Evolutionary conservation across 2,329 filamentous ascomycete species (phyloP), one percentile per base, ranked within the genome.

Genomic region (Allantophomopsis cytisporea): DNA sequence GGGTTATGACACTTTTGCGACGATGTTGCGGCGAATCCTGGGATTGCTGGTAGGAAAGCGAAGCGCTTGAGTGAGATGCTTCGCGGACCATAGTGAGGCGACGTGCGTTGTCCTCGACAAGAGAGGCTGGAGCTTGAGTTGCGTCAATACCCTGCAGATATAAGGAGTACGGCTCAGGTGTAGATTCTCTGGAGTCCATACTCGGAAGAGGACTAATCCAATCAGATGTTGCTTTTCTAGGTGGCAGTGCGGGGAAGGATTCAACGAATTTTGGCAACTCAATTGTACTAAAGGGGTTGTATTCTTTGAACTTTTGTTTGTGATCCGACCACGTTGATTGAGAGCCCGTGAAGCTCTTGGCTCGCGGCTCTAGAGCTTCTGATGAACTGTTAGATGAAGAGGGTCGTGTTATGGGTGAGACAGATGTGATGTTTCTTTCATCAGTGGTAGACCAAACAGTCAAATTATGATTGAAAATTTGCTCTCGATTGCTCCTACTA

Each of bases 131-230:
- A 5, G 41, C 45, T 34, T 35, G 37, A 12, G 32, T 46, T 1
- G 44, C 47, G 41, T 52, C 50, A 2, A 52, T 36, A 6, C 48
- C 48, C 17, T 49, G 31, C 11, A 41, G 39, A 32, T 52, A 50
- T 7, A 53, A 42, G 6, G 46, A 47, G 5, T 31, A 33, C 21
- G 43, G 37, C 8, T 28, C 23, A 8, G 23, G 23, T 10, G 23
- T 28, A 3, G 23, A 28, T 13, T 38, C 30, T 38, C 32, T 14
- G 4, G 13, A 35, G 16, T 41, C 35, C 11, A 52, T 49, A 20
- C 46, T 46, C 5, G 51, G 51, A 13, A 54, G 46, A 7, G 51
- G 51, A 10, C 46, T 49, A 23, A 43, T 40, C 51, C 51, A 53
- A 14, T 53, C 51, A 17, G 20, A 45, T 6, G 51, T 53, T 5